Evolutionary conservation across 2,329 filamentous ascomycete genomes (phyloP).

Genomic region (Tolypocladium cylindrosporum): DNA sequence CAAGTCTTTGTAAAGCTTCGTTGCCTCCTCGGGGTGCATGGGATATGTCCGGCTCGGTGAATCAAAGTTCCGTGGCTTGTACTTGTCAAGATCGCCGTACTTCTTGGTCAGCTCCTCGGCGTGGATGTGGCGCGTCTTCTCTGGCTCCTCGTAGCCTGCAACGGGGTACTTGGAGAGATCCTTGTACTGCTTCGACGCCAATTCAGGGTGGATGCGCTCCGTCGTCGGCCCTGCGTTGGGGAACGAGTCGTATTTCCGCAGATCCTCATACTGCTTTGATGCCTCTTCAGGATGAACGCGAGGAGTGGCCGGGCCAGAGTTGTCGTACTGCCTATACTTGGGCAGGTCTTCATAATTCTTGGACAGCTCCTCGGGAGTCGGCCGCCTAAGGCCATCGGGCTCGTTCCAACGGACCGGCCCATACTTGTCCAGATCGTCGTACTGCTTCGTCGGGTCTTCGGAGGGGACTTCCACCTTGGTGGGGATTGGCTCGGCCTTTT

Average conservation of each 20-base stretch:
- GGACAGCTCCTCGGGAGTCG: constrained; percentile 27
- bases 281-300: constrained; percentile 22
- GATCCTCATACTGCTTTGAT: constrained; percentile 26
- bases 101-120: constrained; percentile 27
- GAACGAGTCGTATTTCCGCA: constrained; percentile 21
- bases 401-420: constrained; percentile 25
- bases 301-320: constrained; percentile 11
- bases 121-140: constrained; percentile 16
- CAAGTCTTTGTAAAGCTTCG: constrained; percentile 30
- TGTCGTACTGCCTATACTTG: constrained; percentile 15
- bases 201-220: constrained; percentile 16
- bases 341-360: constrained; percentile 21
- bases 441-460: constrained; percentile 25
- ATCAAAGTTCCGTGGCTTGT: constrained; percentile 21
- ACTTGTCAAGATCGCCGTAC: constrained; percentile 31
- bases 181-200: constrained; percentile 21
- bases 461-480: constrained; percentile 12
- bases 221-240: constrained; percentile 12
- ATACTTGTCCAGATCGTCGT: constrained; percentile 28
- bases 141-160: constrained; percentile 18
- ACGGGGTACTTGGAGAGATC: constrained; percentile 22
- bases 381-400: constrained; percentile 20
- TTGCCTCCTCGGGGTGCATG: constrained; percentile 22
- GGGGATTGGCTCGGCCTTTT: constrained; percentile 5
- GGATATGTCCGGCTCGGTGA: constrained; percentile 14